Conservation (phyloP, 2,329 filamentous ascomycete species). For the Dactylonectria estremocensis region DNA sequence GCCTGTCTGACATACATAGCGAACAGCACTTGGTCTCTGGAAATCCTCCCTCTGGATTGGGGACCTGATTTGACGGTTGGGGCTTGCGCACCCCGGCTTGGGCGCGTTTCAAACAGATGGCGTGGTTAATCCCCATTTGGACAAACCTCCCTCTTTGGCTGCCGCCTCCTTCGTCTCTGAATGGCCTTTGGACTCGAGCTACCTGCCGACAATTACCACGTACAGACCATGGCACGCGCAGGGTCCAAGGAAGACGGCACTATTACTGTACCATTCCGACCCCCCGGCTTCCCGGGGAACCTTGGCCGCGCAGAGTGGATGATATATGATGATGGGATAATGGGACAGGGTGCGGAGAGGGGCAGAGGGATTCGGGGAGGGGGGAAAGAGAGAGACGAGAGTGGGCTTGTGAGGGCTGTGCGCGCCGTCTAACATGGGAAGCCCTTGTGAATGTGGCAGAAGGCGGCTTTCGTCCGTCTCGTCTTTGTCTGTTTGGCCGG, state of each 20-base stretch:
- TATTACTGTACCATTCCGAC: background rate
- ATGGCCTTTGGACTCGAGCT: background rate
- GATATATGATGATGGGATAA: slow-evolving; percentile 1
- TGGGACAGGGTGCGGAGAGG: slow-evolving; percentile 11
- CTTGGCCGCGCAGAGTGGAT: slow-evolving; percentile 15
- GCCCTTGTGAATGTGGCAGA: slow-evolving; percentile 20
- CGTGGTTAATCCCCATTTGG: slow-evolving; percentile 4
- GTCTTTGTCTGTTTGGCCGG: background rate
- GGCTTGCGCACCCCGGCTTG: slow-evolving; percentile 15
- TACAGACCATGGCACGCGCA: background rate
- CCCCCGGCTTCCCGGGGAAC: slow-evolving; percentile 23
- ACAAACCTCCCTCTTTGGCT: slow-evolving; percentile 5
- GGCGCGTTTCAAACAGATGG: slow-evolving; percentile 29
- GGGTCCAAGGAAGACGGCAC: too few relatives aligned
- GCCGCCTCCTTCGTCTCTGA: background rate
- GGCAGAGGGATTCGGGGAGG: too few relatives aligned
- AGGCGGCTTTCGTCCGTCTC: background rate
- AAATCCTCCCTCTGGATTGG: too few relatives aligned
- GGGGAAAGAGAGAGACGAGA: slow-evolving; percentile 6
- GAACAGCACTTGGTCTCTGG: background rate
- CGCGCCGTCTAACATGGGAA: slow-evolving; percentile 24
- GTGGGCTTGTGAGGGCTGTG: slow-evolving; percentile 25
- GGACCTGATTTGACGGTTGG: background rate
- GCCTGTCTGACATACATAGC: slow-evolving; percentile 10
- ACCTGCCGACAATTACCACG: too few relatives aligned